Percentiles rank a stretch among this genome's conserved stretches.
phyloP scores from a whole-genome alignment of 192 early-diverging fungal genomes.

The Entomortierella chlamydospora region DNA sequence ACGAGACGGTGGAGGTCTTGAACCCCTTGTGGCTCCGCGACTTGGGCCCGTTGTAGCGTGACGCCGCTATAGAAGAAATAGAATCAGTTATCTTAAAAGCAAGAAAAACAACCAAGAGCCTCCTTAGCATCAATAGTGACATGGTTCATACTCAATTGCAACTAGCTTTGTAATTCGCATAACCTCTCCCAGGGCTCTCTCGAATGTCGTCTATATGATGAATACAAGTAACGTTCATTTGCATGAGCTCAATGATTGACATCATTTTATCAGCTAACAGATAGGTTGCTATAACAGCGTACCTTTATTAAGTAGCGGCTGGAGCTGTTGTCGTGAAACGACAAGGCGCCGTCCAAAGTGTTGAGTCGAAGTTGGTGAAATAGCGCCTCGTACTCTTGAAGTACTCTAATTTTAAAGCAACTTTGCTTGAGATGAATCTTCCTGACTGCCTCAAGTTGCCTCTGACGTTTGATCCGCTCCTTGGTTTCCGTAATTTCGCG shows the following conservation, averaged over 20 bases:
- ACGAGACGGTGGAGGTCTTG: background rate
- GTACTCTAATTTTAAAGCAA: background rate
- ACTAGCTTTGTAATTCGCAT: background rate
- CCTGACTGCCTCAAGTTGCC: conserved; percentile 23
- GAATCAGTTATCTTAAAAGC: background rate
- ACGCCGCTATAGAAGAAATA: background rate
- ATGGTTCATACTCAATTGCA: conserved; percentile 22
- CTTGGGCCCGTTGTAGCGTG: background rate
- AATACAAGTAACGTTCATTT: background rate
- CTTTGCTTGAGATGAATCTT: conserved; percentile 28
- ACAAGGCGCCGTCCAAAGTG: background rate
- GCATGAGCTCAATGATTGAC: background rate
- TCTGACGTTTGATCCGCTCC: conserved; percentile 31
- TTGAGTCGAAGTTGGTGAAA: background rate
- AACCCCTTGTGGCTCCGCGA: background rate
- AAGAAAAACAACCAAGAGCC: background rate
- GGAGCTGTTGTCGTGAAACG: background rate
- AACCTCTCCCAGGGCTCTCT: conserved; percentile 5
- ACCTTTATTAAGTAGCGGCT: conserved; percentile 8
- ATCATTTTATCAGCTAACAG: background rate
- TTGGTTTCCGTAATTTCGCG: conserved; percentile 26
- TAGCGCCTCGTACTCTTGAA: conserved; percentile 17
- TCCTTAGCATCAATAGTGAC: background rate
- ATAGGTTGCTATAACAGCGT: background rate
- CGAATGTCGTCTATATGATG: conserved; percentile 10